Percentiles rank a stretch among this genome's conserved stretches.
Evolutionary conservation across 2,329 filamentous ascomycete species (phyloP).

Genomic region (Cladorrhinum sp.): DNA sequence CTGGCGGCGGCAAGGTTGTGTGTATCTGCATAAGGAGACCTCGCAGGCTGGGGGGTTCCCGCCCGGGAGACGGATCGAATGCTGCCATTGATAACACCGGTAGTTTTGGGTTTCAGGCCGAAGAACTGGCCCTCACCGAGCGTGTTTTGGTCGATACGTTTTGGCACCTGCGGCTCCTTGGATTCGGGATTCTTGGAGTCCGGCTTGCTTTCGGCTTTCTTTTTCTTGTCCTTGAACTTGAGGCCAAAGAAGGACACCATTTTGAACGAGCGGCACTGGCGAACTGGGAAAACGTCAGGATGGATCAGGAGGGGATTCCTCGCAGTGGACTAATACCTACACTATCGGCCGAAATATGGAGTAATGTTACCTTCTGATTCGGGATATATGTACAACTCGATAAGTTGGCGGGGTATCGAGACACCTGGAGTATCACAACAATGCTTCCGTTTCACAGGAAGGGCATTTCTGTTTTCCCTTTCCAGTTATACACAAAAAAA

Average conservation of each 20-base stretch:
- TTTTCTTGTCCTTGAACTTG: constrained; percentile 56
- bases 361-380: neutral
- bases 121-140: constrained; percentile 38
- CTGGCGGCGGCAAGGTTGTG: constrained; percentile 41
- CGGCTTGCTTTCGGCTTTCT: constrained; percentile 32
- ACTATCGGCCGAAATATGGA: neutral
- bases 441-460: neutral
- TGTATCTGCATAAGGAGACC: constrained; percentile 35
- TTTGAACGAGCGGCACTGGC: constrained; percentile 14
- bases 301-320: neutral
- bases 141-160: constrained; percentile 34
- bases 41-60: constrained; percentile 39
- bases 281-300: constrained; percentile 5
- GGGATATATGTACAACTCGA: neutral
- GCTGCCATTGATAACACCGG: constrained; percentile 32
- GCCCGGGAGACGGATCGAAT: constrained; percentile 36
- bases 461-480: neutral
- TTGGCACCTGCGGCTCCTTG: constrained; percentile 29
- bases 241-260: constrained; percentile 61
- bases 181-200: constrained; percentile 16
- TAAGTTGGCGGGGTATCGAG: neutral
- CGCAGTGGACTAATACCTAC: neutral
- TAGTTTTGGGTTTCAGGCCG: constrained; percentile 35
- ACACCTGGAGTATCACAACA: neutral
- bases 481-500: neutral